A percentile compares a stretch with the other conserved stretches of the same genome.
phyloP scores from a whole-genome alignment of 352 stramenopile species.

The Aphanomyces euteiches region DNA sequence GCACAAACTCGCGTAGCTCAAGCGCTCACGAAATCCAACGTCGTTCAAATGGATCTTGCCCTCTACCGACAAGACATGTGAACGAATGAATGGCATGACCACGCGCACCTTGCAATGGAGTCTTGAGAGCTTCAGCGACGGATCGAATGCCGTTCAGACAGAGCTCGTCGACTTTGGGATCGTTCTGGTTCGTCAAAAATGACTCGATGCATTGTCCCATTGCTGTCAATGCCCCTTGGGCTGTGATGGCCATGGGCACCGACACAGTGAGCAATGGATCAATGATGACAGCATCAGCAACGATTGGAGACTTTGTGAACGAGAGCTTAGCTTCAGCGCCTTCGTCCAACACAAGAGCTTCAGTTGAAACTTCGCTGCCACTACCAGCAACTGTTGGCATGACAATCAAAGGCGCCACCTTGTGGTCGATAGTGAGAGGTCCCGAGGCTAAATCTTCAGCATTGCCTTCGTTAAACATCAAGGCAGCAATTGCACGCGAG shows the following conservation, averaged over 20 bases:
- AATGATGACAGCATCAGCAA: constrained; percentile 55
- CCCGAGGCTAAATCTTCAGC: constrained; percentile 37
- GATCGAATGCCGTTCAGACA: constrained; percentile 60
- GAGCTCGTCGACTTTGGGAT: constrained; percentile 43
- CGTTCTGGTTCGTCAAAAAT: constrained; percentile 51
- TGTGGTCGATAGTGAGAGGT: constrained; percentile 20
- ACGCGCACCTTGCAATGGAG: constrained; percentile 37
- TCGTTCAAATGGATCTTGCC: constrained; percentile 63
- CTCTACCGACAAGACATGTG: constrained; percentile 34
- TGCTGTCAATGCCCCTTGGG: constrained; percentile 59
- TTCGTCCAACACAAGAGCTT: constrained; percentile 59
- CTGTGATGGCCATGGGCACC: constrained; percentile 48
- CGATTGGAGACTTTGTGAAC: constrained; percentile 44
- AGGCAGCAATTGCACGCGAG: constrained; percentile 49
- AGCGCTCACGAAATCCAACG: constrained; percentile 46
- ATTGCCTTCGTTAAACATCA: constrained; percentile 46
- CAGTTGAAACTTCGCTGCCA: constrained; percentile 52
- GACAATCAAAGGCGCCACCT: constrained; percentile 45
- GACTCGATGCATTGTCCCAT: constrained; percentile 72
- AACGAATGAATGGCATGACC: background rate
- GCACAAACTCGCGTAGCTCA: constrained; percentile 54
- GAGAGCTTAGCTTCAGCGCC: constrained; percentile 55
- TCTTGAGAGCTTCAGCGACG: constrained; percentile 46
- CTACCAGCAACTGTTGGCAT: constrained; percentile 56
- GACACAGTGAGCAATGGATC: constrained; percentile 63